Evolutionary conservation across 441 rosid species (phyloP), one percentile per base, ranked within the genome.

Genomic region (Pelargonium citronellum): DNA sequence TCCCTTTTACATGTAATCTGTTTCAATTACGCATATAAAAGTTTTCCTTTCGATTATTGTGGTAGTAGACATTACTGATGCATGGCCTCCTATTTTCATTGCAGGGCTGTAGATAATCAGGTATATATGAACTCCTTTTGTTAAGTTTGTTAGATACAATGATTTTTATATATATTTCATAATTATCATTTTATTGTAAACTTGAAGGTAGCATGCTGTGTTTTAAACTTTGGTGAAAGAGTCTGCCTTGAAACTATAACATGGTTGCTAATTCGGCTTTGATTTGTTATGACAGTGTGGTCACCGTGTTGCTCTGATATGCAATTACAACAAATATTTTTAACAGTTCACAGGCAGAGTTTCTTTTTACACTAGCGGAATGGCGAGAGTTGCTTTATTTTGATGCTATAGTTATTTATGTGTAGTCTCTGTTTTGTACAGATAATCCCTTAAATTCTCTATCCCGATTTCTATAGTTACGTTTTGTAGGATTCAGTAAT

Each of bases 61-160:
- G 13, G 27, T 11, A 69, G 55, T 58, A 46, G 24, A 71, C 43
- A 49, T 71, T 68, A 37, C 81, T 83, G 39, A 77, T 34, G 68
- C 62, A 0, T 39, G 41, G 16, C 68, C 60, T 74, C 67, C 68
- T 78, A 34, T 78, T 75, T 67, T 47, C 19, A 74, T n/a, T 81
- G 84, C 92, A 91, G 99, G 95, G 99, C 99, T 72, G 83, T 74
- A 15, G 99, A 95, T 83, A 91, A 86, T 83, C 97, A 95, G 94
- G 97, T 91, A 84, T 67, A 11, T n/a, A n/a, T 51, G 57, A 51
- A 51, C n/a, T 51, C 6, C 58, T 51, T 11, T 4, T 19, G n/a
- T 51, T 19, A 51, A 51, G 16, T 51, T 51, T 51, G 16, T 51
- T 51, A 51, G 58, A 51, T n/a, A 13, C 5, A 51, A 51, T 51